Base-by-base conservation (phyloP, 140 eudicot genomes). In the Erigeron philadelphicus region DNA sequence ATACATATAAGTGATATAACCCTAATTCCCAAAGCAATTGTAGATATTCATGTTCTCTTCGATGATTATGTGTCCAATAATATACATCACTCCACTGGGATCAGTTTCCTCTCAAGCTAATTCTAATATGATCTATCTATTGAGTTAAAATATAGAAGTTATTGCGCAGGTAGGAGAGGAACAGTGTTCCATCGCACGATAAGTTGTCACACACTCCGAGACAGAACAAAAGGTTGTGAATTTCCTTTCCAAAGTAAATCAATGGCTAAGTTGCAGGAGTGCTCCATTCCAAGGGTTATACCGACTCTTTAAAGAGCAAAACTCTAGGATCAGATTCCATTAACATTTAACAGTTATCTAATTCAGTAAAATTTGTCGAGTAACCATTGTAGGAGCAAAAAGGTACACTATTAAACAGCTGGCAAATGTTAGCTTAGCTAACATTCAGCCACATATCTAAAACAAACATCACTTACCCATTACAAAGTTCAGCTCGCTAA, bases 231-330 rank as follows among this genome's bases (percentile, higher is more conserved):
- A 70, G 56, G 43, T 70, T 19, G 41, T 55, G 12, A 9, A 9
- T 68, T 25, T 50, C 47, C 62, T 52, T 35, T 31, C 5, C 49
- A 52, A 68, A 52, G 72, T 35, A 25, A n/a, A 66, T 50, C 60
- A 12, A 68, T 38, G 46, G 8, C 67, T 9, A 15, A 15, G 10
- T 16, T 38, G 44, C 41, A 9, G 38, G 4, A 45, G 44, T 42
- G 56, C 9, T 15, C 16, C 49, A 50, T 50, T 67, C 25, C 59
- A 10, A n/a, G 9, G 59, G 61, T 50, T 35, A 31, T 11, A 38
- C 58, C 9, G 57, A n/a, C 65, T 42, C 25, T 21, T 11, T 21
- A 57, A 70, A 41, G 38, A 69, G 56, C 57, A 70, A 13, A 57
- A 70, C 44, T 12, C 46, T 9, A 19, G 35, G 11, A 21, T 43